These are phyloP conservation scores for Hypoxylon sp. DNA, from an alignment of 2,329 filamentous ascomycete species.

Conservation along the genomic window DNA sequence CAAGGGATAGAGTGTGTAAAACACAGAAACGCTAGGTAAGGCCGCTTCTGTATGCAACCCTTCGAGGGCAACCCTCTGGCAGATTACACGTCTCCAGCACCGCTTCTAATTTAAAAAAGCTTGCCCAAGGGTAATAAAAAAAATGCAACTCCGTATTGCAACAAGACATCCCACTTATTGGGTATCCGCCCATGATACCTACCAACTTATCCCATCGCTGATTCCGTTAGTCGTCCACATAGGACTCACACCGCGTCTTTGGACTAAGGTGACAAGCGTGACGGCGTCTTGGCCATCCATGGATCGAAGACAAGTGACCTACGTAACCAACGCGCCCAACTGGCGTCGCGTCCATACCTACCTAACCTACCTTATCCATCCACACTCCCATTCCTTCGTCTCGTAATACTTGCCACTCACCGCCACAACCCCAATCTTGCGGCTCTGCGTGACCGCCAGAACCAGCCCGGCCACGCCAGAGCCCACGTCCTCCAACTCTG, in stretches of 20 bases:
- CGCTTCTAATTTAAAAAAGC: background rate
- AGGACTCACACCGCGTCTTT: background rate
- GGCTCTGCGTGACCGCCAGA: conserved; percentile 23
- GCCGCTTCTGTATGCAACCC: conserved; percentile 18
- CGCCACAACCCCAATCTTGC: conserved; percentile 18
- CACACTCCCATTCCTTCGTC: background rate
- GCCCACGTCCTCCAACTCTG: background rate
- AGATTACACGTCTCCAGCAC: background rate
- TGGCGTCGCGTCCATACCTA: conserved; percentile 11
- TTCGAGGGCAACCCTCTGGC: background rate
- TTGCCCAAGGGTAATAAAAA: background rate
- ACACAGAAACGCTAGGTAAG: conserved; percentile 16
- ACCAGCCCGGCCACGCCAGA: conserved; percentile 1
- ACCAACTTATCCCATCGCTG: conserved; percentile 1
- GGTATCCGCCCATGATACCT: background rate
- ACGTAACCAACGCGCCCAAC: conserved; percentile 7
- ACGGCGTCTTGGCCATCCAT: background rate
- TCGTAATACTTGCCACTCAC: conserved; percentile 23
- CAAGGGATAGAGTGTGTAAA: background rate
- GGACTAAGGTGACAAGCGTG: conserved; percentile 2
- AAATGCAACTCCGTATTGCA: conserved; percentile 3
- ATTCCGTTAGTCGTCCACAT: conserved; percentile 5
- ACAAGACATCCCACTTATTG: background rate
- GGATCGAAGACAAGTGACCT: background rate
- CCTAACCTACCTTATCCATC: conserved; percentile 1